Base-by-base conservation (phyloP, 768 basidiomycete genomes). In the Leccinum subgranulosum region DNA sequence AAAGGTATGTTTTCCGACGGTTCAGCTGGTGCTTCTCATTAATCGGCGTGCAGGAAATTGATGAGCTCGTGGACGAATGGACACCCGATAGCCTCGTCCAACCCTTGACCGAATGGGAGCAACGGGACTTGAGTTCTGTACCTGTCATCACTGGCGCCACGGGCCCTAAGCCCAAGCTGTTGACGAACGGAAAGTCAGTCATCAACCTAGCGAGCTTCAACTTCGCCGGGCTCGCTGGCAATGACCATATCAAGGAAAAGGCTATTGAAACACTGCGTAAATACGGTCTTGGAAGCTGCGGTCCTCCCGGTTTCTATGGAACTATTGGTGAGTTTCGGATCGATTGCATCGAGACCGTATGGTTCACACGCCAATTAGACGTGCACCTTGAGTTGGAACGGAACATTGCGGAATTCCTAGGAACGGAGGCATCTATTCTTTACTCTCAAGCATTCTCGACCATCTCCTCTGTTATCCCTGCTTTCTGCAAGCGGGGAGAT, bases 51-150 rank as follows among this genome's bases (percentile, higher is more conserved):
- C 17, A 97, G 94, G 97, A 98, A 86, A 84, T 98, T 45, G 87
- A 98, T 69, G 97, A 98, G 68, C 82, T 98, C 27, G 94, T 99
- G 1, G 88, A 92, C 52, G 97, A 98, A 72, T 99, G 94, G 93
- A 77, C 76, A 3, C 97, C 97, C 0, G 92, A 95, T 59, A 85
- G 91, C 8, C 81, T 99, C 9, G 85, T 81, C 4, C 81, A 79
- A 41, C 84, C 89, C 6, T 76, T 91, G 36, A 76, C 74, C 5
- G 70, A 79, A 3, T 74, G 76, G 43, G 89, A 94, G 59, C 77
- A 82, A 52, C 74, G 81, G 28, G 90, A 93, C 56, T 78, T 96
- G n/a, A 79, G 77, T 17, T 78, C 84, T 2, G 79, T 94, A 0
- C 94, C 94, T 11, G 70, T 94, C 58, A 82, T 97, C 58, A 68